Base-by-base conservation (phyloP, 2,329 filamentous ascomycete species). In the Colletotrichum sp. region DNA sequence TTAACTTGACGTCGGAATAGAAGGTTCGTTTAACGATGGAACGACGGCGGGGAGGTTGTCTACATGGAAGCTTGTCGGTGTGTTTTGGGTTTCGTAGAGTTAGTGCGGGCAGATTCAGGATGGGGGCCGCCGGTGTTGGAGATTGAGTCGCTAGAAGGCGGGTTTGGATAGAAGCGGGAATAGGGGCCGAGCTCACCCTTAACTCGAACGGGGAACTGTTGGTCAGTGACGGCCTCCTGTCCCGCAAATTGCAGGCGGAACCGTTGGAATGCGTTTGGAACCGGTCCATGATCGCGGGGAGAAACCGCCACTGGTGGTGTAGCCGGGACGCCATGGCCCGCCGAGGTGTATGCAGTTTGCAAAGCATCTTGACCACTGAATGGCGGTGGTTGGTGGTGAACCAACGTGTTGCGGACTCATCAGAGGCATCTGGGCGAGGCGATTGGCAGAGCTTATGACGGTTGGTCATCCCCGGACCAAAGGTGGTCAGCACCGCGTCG, bases 91-190 rank as follows among this genome's bases (percentile, higher is more conserved):
- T 75, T 34, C 62, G 68, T 12, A 34, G 30, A n/a, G 71, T 52
- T 58, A 26, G 70, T 32, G 73, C 64, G 21, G 32, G 43, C 36
- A 67, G 38, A 56, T 52, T 64, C 38, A 68, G 69, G 10, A 67
- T 28, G 73, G 62, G 38, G 70, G 73, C 68, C 56, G 43, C 70
- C 73, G 48, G 73, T 72, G 69, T 75, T 72, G 73, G 73, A 75
- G 64, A 75, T 72, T 68, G 32, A 75, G 62, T 74, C 62, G 62
- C 56, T 52, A 26, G 32, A 56, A 48, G 38, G 55, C 43, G 32
- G 62, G 26, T 58, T 72, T 67, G 56, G 24, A 52, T 67, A 13
- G 38, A 72, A 68, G 30, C 26, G 73, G 62, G 69, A 67, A 64
- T 72, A 62, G 62, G 52, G 68, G 69, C 62, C 68, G 62, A 72